These are phyloP conservation scores for Tympanopsis confertula DNA, from an alignment of 2,329 filamentous ascomycete species.

Conservation along the genomic window DNA sequence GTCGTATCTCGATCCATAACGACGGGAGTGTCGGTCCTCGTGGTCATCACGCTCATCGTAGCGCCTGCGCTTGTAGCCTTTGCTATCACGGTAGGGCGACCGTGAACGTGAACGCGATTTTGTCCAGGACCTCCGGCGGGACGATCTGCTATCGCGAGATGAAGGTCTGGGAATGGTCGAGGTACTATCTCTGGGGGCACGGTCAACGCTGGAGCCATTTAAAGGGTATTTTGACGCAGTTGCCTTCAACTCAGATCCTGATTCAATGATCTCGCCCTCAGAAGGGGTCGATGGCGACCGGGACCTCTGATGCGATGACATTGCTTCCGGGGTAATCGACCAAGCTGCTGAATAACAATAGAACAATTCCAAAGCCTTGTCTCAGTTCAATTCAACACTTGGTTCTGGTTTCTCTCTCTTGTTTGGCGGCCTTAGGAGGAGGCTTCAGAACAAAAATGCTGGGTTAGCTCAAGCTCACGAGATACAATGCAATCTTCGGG, in stretches of 20 bases:
- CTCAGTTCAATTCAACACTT: too few relatives aligned
- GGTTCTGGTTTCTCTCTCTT: too few relatives aligned
- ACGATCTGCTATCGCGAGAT: constrained; percentile 15
- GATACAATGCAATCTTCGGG: too few relatives aligned
- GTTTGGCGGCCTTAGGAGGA: too few relatives aligned
- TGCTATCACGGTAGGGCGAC: not conserved
- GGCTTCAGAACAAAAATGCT: too few relatives aligned
- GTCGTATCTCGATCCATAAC: not conserved
- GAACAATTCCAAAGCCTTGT: too few relatives aligned
- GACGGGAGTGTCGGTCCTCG: not conserved
- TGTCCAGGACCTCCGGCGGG: constrained; percentile 10
- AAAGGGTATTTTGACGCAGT: constrained; percentile 40
- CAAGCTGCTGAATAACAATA: too few relatives aligned
- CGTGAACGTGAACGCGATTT: not conserved
- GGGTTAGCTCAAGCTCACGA: too few relatives aligned
- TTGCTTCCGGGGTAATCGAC: too few relatives aligned
- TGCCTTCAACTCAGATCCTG: constrained; percentile 46
- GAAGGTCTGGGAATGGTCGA: constrained; percentile 9
- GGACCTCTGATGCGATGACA: constrained; percentile 22
- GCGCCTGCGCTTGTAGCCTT: not conserved
- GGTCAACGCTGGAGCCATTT: constrained; percentile 46
- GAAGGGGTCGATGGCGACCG: constrained; percentile 27
- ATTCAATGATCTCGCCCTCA: constrained; percentile 46
- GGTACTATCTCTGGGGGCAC: constrained; percentile 38
- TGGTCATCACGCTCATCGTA: constrained; percentile 1